These are phyloP conservation scores for Botrytis aclada DNA, from an alignment of 2,329 filamentous ascomycete genomes.

Conservation along the genomic window DNA sequence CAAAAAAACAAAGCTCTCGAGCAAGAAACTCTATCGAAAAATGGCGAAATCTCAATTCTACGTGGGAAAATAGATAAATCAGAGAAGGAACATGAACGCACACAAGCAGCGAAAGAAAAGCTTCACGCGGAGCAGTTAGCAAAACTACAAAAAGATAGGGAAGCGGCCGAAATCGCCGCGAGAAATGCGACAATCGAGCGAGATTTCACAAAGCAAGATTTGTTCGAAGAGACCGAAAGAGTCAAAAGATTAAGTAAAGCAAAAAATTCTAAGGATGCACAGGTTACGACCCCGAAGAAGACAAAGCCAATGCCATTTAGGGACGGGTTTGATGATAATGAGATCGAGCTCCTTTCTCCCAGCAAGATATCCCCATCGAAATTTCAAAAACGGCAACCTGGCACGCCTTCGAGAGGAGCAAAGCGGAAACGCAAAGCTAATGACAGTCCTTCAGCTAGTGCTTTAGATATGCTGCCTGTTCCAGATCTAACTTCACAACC, in stretches of 20 bases:
- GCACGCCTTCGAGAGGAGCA: conserved; percentile 56
- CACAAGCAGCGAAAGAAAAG: conserved; percentile 60
- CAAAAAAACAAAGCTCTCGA: conserved; percentile 55
- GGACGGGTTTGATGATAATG: conserved; percentile 69
- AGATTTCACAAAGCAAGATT: conserved; percentile 69
- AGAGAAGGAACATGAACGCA: conserved; percentile 59
- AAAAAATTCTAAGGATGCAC: conserved; percentile 41
- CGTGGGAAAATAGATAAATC: conserved; percentile 65
- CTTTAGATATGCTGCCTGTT: conserved; percentile 42
- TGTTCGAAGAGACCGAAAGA: conserved; percentile 55
- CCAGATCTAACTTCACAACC: conserved; percentile 21
- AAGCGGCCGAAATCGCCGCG: conserved; percentile 62
- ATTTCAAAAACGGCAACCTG: conserved; percentile 41
- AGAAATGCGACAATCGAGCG: conserved; percentile 66
- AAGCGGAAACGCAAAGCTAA: conserved; percentile 67
- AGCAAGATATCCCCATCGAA: conserved; percentile 48
- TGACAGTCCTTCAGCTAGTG: conserved; percentile 61
- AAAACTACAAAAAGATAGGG: conserved; percentile 61
- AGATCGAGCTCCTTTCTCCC: conserved; percentile 48
- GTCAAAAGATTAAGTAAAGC: conserved; percentile 42
- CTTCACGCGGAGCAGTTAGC: conserved; percentile 61
- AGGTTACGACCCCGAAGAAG: conserved; percentile 59
- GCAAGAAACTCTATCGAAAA: conserved; percentile 57
- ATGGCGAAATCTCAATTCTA: conserved; percentile 73
- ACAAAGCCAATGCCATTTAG: conserved; percentile 55